Evolutionary conservation across 2,329 filamentous ascomycete genomes (phyloP), one percentile per base, ranked within the genome.

Genomic region (Aspergillus spinulosporus): DNA sequence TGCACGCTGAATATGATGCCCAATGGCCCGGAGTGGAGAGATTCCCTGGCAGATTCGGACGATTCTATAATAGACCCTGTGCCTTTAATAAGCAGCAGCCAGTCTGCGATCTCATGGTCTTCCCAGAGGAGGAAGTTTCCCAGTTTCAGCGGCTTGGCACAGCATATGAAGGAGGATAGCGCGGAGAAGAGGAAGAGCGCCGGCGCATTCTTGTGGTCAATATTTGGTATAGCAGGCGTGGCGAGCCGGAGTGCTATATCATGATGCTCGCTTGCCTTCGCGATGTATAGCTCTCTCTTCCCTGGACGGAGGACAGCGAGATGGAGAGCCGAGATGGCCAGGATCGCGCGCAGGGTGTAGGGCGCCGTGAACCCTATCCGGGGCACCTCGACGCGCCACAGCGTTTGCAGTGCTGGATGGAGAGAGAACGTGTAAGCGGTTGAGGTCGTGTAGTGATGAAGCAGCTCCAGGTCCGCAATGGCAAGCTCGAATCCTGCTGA

Each of bases 401-500:
- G 15, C 3, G 37, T 42, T n/a, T 55, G 45, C 28, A 55, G 28
- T 5, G 37, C 28, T 3, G 29, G 44, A 9, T 29, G 21, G 21
- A 12, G 37, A 2, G 52, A 55, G 21, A 55, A 28, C 3, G 52
- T 55, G 31, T 39, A 40, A 39, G 37, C 49, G 6, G 52, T 55
- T 26, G 52, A 51, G 6, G 53, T 56, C 14, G 47, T 44, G 32
- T 50, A 56, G 39, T 56, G 53, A 15, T 56, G 53, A 1, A 56
- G 40, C 28, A 56, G 47, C 15, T 29, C 37, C 37, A 56, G 28
- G 11, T 55, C 52, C 3, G 44, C 5, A 9, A 43, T 43, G 14
- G 40, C 39, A 4, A 43, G 40, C 9, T 43, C n/a, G 40, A 15
- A 37, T 11, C 4, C 31, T 34, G 31, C 31, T 11, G 31, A 34